Conservation (phyloP, 495 filamentous ascomycete species). For the Hypomontagnella submonticulosa region DNA sequence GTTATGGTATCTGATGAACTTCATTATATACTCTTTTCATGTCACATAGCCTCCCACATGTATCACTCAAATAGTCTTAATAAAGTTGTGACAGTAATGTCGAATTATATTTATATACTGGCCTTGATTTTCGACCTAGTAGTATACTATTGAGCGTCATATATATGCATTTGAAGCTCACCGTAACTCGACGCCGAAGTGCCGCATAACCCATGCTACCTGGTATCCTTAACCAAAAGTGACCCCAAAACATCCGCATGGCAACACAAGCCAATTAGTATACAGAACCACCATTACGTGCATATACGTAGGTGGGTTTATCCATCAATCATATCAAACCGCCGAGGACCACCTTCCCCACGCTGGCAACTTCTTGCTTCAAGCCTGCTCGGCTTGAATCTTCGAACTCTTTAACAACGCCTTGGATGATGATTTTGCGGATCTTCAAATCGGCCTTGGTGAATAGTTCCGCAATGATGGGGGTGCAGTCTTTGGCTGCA, state of each 20-base stretch:
- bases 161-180: slow-evolving; percentile 32
- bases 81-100: not conserved
- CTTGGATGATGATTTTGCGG: slow-evolving; percentile 85
- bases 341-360: slow-evolving; percentile 89
- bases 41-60: slow-evolving; percentile 45
- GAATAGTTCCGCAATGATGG: slow-evolving; percentile 80
- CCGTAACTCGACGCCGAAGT: slow-evolving; percentile 33
- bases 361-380: slow-evolving; percentile 81
- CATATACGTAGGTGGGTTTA: slow-evolving; percentile 15
- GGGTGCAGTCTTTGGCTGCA: slow-evolving; percentile 69
- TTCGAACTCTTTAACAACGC: slow-evolving; percentile 92
- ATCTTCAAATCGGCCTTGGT: slow-evolving; percentile 87
- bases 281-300: slow-evolving; percentile 13
- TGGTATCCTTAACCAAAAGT: slow-evolving; percentile 37
- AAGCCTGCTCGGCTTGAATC: slow-evolving; percentile 78
- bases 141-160: slow-evolving; percentile 12
- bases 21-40: slow-evolving; percentile 19
- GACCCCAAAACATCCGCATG: slow-evolving; percentile 34
- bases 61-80: slow-evolving; percentile 67
- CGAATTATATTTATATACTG: slow-evolving; percentile 23
- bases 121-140: slow-evolving; percentile 4
- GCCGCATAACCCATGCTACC: slow-evolving; percentile 27
- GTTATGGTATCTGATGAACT: slow-evolving; percentile 95
- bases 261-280: slow-evolving; percentile 21
- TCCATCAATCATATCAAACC: slow-evolving; percentile 80